These are phyloP conservation scores for Hypoxylon sp. DNA, from an alignment of 2,329 filamentous ascomycete species.

Conservation along the genomic window DNA sequence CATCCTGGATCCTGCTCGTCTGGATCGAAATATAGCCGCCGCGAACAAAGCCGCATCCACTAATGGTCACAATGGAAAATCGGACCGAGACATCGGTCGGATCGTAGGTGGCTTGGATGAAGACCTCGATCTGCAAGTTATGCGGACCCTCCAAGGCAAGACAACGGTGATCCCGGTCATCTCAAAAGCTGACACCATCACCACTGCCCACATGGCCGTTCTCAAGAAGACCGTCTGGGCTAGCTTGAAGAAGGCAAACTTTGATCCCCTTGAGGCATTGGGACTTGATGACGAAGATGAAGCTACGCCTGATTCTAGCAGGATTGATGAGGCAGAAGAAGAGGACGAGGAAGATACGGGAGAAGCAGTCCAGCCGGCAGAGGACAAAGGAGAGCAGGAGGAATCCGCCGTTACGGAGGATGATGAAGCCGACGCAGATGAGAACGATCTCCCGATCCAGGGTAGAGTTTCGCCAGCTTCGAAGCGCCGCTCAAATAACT, in stretches of 20 bases:
- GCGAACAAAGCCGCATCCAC: conserved; percentile 67
- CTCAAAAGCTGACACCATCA: conserved; percentile 96
- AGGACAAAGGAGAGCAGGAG: conserved; percentile 50
- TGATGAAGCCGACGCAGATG: conserved; percentile 48
- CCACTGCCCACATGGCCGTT: conserved; percentile 92
- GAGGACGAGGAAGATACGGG: conserved; percentile 55
- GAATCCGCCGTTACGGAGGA: conserved; percentile 51
- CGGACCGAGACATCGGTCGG: conserved; percentile 65
- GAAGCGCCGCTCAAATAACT: conserved; percentile 64
- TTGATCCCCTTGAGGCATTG: conserved; percentile 90
- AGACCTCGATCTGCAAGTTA: conserved; percentile 89
- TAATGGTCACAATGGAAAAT: conserved; percentile 65
- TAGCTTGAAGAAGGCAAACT: conserved; percentile 84
- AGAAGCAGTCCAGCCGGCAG: conserved; percentile 46
- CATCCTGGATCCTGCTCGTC: conserved; percentile 86
- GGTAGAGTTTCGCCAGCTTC: conserved; percentile 58
- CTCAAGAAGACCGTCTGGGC: conserved; percentile 93
- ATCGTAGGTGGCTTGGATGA: conserved; percentile 83
- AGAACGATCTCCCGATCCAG: conserved; percentile 60
- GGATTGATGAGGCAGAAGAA: conserved; percentile 72
- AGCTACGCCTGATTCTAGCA: conserved; percentile 64
- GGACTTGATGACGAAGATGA: conserved; percentile 84
- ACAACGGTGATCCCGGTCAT: conserved; percentile 96
- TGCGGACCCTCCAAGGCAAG: conserved; percentile 90
- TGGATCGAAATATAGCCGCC: conserved; percentile 85